Evolutionary conservation across 768 basidiomycete genomes (phyloP), one percentile per base, ranked within the genome.

Genomic region (Postia placenta): DNA sequence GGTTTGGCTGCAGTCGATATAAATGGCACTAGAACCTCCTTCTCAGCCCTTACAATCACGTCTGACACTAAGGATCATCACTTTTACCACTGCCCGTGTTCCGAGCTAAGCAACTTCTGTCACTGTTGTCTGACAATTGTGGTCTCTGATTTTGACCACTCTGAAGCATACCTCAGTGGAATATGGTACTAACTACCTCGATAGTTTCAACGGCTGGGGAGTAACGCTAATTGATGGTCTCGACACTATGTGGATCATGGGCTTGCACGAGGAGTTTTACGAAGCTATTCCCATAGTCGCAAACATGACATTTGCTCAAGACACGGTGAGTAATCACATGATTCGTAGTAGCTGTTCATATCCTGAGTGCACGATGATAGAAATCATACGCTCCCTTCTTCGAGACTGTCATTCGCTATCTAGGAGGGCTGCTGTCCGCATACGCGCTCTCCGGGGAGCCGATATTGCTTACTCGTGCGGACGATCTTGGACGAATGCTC

Each of bases 221-320:
- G 74, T 87, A 1, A 84, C 87, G 4, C 72, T 80, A 39, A 75
- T 91, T 42, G 93, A 96, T 59, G 80, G 89, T 4, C 72, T 96
- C 4, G 92, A 94, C 59, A 91, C 90, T 0, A 83, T 96, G 74
- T 69, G 87, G 30, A 69, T 97, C 23, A 85, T 95, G 81, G 87
- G 74, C 11, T 69, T 93, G 4, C 60, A 80, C 9, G 75, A 79
- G 2, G 87, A 94, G 61, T 94, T 85, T 59, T 49, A 67, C 11
- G 73, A 81, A 4, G 86, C 85, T 0, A 59, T 90, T 2, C 70
- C 75, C 14, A 70, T 78, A 19, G 66, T 87, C 5, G 61, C 69
- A 17, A 62, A 71, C 26, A 65, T 72, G 28, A 73, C 75, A 28
- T 86, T 88, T 49, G 64, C 67, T 12, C 60, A 76, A 11, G 60